Evolutionary conservation across 2,329 filamentous ascomycete species (phyloP), one percentile per base, ranked within the genome.

Genomic region (Kalmusia sp.): DNA sequence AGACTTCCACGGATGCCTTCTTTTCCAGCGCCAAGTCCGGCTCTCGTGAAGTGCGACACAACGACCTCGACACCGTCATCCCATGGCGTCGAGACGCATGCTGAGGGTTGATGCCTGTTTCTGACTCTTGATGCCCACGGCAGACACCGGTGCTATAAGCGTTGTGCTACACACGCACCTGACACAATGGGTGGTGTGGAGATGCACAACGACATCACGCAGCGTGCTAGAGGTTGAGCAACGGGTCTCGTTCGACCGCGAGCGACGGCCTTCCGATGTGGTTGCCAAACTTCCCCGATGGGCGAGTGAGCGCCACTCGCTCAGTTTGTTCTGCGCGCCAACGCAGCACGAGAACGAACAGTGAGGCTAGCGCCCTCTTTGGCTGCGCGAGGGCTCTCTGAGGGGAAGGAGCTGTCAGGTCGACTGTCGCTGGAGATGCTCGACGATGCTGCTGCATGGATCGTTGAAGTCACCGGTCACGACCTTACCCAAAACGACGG

Each of bases 21-120:
- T 39, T 45, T 62, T 59, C 58, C 62, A 61, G 62, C 52, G 67
- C 68, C 65, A 67, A 70, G 64, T 51, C 54, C 49, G 41, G 51
- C 38, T 56, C 57, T 61, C 54, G 54, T 56, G 48, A 58, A 25
- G 38, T 62, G 59, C 56, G 59, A n/a, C n/a, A n/a, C n/a, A n/a
- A n/a, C n/a, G n/a, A n/a, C n/a, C n/a, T n/a, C 28, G 8, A 30
- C n/a, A 28, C 28, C 25, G 15, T 33, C 28, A 38, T 25, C 34
- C 27, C 24, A 7, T 30, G 28, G 22, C 39, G 21, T 28, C 17
- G 24, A 27, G 7, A 19, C 5, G 34, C 15, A 17, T 35, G 33
- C n/a, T 35, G n/a, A 19, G n/a, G 3, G 33, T 35, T 19, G n/a
- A 35, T 17, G 14, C 31, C 14, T 34, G 14, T 12, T 34, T 14